Evolutionary conservation across 2,329 filamentous ascomycete genomes (phyloP).

Genomic region (Ophiocordyceps sinensis): DNA sequence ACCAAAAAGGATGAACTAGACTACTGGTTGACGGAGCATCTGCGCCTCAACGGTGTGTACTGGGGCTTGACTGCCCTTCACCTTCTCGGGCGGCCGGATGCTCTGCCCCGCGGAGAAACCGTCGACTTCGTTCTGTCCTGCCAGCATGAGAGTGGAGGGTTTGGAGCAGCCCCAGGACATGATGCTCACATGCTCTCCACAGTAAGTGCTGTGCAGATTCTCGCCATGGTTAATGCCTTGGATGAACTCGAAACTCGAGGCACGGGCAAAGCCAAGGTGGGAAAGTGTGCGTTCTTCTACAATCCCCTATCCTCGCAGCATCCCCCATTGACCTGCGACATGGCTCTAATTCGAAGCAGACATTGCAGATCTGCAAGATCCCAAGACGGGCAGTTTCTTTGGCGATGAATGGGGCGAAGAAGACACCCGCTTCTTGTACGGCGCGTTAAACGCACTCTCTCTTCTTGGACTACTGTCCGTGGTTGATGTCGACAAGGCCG

Average conservation of each 20-base stretch:
- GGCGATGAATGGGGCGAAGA: conserved; percentile 95
- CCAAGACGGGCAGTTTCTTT: conserved; percentile 69
- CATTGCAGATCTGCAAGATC: conserved; percentile 71
- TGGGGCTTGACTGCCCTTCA: conserved; percentile 88
- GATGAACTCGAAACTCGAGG: conserved; percentile 63
- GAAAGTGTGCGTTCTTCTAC: conserved; percentile 49
- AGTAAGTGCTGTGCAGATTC: conserved; percentile 84
- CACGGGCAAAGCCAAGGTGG: conserved; percentile 53
- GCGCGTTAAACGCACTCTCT: conserved; percentile 77
- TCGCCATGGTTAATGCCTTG: conserved; percentile 74
- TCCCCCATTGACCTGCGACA: conserved; percentile 3
- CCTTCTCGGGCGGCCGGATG: conserved; percentile 67
- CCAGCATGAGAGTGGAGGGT: conserved; percentile 76
- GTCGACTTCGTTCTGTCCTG: conserved; percentile 95
- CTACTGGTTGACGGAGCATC: conserved; percentile 95
- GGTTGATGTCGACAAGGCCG: conserved; percentile 67
- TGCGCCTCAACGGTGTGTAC: conserved; percentile 90
- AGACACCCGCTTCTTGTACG: conserved; percentile 89
- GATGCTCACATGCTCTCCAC: conserved; percentile 96
- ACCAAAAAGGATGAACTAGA: conserved; percentile 87
- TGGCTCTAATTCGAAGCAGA: conserved; percentile 27
- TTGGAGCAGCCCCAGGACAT: conserved; percentile 85
- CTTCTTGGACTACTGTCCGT: conserved; percentile 60
- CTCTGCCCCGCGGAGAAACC: conserved; percentile 64
- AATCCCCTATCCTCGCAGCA: neutral